Base-by-base conservation (phyloP, 228 moss, liverwort and hornwort genomes). In the Sphagnum magellanicum region DNA sequence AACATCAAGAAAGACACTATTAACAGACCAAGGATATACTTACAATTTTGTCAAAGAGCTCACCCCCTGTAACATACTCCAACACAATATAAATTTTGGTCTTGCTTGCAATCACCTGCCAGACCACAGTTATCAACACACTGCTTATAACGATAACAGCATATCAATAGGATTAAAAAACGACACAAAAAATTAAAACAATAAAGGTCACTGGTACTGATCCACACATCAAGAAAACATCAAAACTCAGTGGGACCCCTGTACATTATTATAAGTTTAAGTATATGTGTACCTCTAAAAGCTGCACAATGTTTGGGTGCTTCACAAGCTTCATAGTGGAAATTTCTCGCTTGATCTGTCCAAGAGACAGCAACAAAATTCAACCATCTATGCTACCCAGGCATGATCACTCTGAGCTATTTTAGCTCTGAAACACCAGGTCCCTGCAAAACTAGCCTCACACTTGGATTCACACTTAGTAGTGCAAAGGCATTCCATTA, bases 271-370 rank as follows among this genome's bases (percentile, higher is more conserved):
- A 11, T 52, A 8, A 67, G 16, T 64, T 58, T 4, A 57, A 9
- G 14, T 15, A 32, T 46, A 50, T 15, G 48, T 63, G 71, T 69
- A 93, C 92, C 92, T 84, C 85, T 66, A 88, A 70, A 64, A 98
- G 91, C 72, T 98, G 91, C 68, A 98, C 97, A 63, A 98, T 79
- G 70, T 98, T 93, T 16, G 97, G 97, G 72, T 98, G 97, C 12
- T 55, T 8, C 78, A 98, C 97, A 70, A 98, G 73, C 82, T 98
- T 98, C 97, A 98, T 98, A 5, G 93, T 93, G 52, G 91, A 91
- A 48, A 98, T 98, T 70, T 98, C 97, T 74, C 97, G 90, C 81
- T 98, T 93, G 49, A 98, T 98, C 93, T 97, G 87, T 12, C 55
- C 50, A 66, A 59, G 16, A 48, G 14, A 14, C 60, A 10, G 60